phyloP scores from a whole-genome alignment of 306 rosid species.

The Luffa acutangula region DNA sequence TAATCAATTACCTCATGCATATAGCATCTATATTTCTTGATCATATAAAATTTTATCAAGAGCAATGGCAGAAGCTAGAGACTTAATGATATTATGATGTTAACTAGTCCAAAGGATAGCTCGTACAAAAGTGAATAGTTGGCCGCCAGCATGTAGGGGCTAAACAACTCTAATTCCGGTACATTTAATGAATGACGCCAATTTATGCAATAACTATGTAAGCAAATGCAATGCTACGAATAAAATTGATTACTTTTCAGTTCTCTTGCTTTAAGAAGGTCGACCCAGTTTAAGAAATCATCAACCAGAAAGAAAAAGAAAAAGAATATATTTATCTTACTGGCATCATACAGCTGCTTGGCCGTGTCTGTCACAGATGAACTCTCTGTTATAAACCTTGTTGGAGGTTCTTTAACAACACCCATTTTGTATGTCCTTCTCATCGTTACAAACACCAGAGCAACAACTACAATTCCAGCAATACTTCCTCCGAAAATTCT shows the following conservation, averaged over 20 bases:
- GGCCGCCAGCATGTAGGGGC: background rate
- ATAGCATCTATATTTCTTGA: background rate
- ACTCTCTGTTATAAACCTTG: slow-evolving; percentile 45
- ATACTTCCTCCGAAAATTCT: slow-evolving; percentile 40
- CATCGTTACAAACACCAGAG: slow-evolving; percentile 39
- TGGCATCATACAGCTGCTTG: slow-evolving; percentile 82
- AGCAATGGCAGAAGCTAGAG: background rate
- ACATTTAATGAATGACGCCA: background rate
- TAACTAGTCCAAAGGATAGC: background rate
- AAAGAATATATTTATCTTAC: slow-evolving; percentile 31
- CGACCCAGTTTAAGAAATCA: background rate
- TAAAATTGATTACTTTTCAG: background rate
- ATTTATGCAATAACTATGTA: background rate
- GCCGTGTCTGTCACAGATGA: slow-evolving; percentile 54
- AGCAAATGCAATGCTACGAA: background rate
- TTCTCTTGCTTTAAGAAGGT: background rate
- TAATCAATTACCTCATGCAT: background rate
- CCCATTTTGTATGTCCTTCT: slow-evolving; percentile 23
- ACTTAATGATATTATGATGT: background rate
- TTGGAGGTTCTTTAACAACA: slow-evolving; percentile 18
- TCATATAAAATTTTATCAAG: background rate
- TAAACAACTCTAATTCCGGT: background rate
- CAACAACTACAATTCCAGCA: slow-evolving; percentile 42
- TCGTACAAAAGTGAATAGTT: background rate
- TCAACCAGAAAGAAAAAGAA: background rate